Percentiles rank a stretch among this genome's conserved stretches.
phyloP scores from a whole-genome alignment of 345 rosid genomes.

The Hibiscus tridactylites region DNA sequence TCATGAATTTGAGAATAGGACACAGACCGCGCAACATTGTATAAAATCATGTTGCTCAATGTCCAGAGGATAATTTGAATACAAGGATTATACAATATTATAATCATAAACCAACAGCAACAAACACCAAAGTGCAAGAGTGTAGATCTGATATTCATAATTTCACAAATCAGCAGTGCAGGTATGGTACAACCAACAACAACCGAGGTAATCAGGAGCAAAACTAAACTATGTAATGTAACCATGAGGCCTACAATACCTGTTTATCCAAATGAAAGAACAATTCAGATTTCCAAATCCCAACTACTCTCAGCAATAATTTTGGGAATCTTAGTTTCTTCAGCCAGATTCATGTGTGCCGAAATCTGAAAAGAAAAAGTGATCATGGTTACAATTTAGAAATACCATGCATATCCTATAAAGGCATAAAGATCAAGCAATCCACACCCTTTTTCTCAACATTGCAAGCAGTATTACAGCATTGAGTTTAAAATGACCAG shows the following conservation, averaged over 20 bases:
- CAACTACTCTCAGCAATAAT: slow-evolving; percentile 12
- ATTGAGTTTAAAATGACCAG: not conserved
- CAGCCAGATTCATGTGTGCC: slow-evolving; percentile 8
- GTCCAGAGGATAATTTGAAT: slow-evolving; percentile 5
- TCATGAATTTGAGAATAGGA: slow-evolving; percentile 7
- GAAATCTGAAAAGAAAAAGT: not conserved
- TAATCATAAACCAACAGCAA: too few species aligned
- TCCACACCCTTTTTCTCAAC: not conserved
- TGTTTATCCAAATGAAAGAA: slow-evolving; percentile 10
- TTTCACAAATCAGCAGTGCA: slow-evolving; percentile 1
- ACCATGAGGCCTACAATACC: not conserved
- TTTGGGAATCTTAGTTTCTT: slow-evolving; percentile 6
- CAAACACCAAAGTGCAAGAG: not conserved
- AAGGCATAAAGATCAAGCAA: not conserved
- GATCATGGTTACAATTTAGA: not conserved
- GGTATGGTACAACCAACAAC: not conserved
- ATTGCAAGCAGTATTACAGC: not conserved
- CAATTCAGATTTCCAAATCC: slow-evolving; percentile 11
- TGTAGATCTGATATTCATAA: not conserved
- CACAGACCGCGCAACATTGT: too few species aligned
- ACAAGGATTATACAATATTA: too few species aligned
- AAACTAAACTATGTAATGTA: too few species aligned
- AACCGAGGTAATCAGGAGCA: not conserved
- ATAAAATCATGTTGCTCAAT: not conserved
- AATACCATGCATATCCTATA: not conserved